These are phyloP conservation scores for Ceratocystis eucalypticola DNA, from an alignment of 2,329 filamentous ascomycete genomes.

Conservation along the genomic window DNA sequence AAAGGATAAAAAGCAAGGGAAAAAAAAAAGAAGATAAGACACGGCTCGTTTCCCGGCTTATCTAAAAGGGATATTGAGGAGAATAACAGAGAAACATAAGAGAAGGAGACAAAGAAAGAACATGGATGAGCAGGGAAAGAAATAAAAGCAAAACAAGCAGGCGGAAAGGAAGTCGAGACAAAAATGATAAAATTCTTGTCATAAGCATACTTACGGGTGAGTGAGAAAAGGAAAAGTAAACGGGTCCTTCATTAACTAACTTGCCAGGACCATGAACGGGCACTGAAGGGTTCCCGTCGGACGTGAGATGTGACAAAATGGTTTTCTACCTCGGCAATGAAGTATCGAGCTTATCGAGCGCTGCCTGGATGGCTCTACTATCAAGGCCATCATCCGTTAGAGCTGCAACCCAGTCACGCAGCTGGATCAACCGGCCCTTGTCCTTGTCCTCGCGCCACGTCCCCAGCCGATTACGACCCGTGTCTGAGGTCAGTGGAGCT, in stretches of 20 bases:
- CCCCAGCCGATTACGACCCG: conserved; percentile 49
- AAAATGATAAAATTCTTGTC: neutral
- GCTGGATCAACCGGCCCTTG: conserved; percentile 65
- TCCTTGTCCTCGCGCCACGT: conserved; percentile 65
- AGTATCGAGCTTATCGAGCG: conserved; percentile 40
- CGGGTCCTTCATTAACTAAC: neutral
- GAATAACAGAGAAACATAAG: conserved; percentile 5
- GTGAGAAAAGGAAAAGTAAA: neutral
- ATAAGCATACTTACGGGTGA: conserved; percentile 1
- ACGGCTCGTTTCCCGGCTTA: neutral
- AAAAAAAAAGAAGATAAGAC: neutral
- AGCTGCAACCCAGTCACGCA: conserved; percentile 68
- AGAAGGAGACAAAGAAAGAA: conserved; percentile 4
- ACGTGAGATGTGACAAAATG: neutral
- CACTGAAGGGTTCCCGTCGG: too few species aligned
- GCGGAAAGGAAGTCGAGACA: conserved; percentile 5
- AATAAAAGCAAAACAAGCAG: conserved; percentile 1
- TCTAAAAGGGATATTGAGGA: neutral
- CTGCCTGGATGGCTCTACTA: conserved; percentile 45
- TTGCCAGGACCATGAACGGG: neutral
- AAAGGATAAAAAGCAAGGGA: neutral
- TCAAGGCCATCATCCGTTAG: conserved; percentile 68
- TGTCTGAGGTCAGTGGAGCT: conserved; percentile 40
- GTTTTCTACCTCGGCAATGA: conserved; percentile 31
- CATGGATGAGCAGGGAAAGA: neutral